Percentiles rank a stretch among this genome's conserved stretches.
Conservation (phyloP, 2,329 filamentous ascomycete species). For the Fusarium sambucinum region DNA sequence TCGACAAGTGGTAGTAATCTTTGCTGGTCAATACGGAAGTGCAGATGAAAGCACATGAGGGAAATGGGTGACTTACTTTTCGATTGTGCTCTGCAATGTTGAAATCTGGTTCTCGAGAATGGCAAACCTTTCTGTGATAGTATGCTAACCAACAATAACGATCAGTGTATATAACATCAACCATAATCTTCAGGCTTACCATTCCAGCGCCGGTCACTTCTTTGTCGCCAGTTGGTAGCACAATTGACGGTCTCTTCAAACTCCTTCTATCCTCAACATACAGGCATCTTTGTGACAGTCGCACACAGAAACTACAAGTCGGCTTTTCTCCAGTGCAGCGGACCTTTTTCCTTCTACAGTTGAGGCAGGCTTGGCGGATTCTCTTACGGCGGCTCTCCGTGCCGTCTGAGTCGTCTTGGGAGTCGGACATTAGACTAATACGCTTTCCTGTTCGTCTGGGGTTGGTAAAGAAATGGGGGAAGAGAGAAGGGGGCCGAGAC, state of each 20-base stretch:
- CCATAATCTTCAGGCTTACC: not conserved
- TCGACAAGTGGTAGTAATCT: constrained; percentile 7
- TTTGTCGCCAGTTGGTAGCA: not conserved
- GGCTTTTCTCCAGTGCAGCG: constrained; percentile 26
- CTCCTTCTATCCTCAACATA: constrained; percentile 26
- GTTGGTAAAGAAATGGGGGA: constrained; percentile 1
- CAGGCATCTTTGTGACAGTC: constrained; percentile 12
- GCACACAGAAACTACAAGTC: constrained; percentile 18
- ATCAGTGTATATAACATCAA: not conserved
- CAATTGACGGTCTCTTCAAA: not conserved
- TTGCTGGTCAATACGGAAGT: not conserved
- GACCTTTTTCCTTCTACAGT: constrained; percentile 27
- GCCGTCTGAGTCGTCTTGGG: constrained; percentile 22
- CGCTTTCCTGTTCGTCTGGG: not conserved
- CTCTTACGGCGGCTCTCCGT: constrained; percentile 23
- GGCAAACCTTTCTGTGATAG: constrained; percentile 7
- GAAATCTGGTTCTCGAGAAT: constrained; percentile 18
- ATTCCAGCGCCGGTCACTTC: constrained; percentile 3
- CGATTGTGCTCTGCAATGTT: constrained; percentile 7
- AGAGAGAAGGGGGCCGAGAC: not conserved
- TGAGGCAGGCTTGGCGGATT: constrained; percentile 26
- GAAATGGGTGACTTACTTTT: not conserved
- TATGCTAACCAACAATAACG: not conserved
- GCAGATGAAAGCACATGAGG: rapidly evolving
- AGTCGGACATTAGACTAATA: constrained; percentile 13